Evolutionary conservation across 768 basidiomycete genomes (phyloP).

Genomic region (Agaricus blazei): DNA sequence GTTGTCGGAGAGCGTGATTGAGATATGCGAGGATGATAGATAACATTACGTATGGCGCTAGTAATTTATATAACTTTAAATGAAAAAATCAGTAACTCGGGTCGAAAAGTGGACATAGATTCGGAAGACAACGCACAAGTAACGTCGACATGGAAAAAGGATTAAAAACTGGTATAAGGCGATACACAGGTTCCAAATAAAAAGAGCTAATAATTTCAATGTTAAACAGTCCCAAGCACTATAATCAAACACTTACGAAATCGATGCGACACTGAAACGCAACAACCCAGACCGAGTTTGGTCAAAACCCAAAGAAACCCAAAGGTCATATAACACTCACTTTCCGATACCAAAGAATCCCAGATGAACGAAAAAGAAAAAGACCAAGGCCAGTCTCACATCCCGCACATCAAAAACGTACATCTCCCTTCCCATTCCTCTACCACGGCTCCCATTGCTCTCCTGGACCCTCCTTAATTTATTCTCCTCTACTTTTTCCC

Average conservation of each 20-base stretch:
- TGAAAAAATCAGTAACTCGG: not conserved
- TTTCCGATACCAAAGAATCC: slow-evolving; percentile 86
- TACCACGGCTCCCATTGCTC: not conserved
- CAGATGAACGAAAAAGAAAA: slow-evolving; percentile 82
- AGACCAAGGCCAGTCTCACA: slow-evolving; percentile 71
- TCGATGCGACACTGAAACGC: slow-evolving; percentile 64
- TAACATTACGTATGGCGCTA: slow-evolving; percentile 76
- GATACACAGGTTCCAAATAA: slow-evolving; percentile 85
- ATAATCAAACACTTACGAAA: slow-evolving; percentile 48
- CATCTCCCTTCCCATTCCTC: not conserved
- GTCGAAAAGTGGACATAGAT: too few relatives aligned
- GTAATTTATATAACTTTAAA: slow-evolving; percentile 70
- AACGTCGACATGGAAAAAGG: slow-evolving; percentile 80
- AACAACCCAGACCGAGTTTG: not conserved
- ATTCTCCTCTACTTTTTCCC: not conserved
- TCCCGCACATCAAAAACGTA: slow-evolving; percentile 57
- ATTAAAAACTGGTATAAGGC: slow-evolving; percentile 79
- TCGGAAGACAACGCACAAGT: slow-evolving; percentile 37
- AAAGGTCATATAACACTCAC: slow-evolving; percentile 34
- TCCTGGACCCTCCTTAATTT: not conserved
- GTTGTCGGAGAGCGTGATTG: slow-evolving; percentile 61
- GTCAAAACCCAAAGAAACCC: not conserved
- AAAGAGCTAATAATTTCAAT: slow-evolving; percentile 48
- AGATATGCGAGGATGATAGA: slow-evolving; percentile 64
- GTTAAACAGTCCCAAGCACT: too few relatives aligned